Base-by-base conservation (phyloP, 2,329 filamentous ascomycete species). In the Aspergillus sp. region DNA sequence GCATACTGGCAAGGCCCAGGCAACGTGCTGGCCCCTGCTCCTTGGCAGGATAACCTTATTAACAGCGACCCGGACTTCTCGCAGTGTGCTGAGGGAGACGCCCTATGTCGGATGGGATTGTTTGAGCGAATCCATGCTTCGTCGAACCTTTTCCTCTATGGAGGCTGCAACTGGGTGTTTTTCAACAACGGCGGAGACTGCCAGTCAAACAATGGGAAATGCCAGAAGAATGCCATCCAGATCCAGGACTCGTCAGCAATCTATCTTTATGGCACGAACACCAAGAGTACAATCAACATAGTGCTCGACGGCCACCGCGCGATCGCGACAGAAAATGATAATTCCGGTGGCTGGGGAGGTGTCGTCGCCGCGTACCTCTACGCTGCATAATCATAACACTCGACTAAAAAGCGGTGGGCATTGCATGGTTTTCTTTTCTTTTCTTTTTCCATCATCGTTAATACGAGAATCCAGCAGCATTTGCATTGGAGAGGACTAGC, bases 131-230 rank as follows among this genome's bases (percentile, higher is more conserved):
- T 73, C 55, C 63, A 64, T 6, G 58, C 61, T 3, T 70, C 69
- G 1, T 70, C 68, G 0, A 64, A 73, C 17, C 51, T 78, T 1
- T 70, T 72, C 49, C 54, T 77, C n/a, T 78, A 77, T 52, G 74
- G 74, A 6, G 69, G 68, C 1, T 72, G 72, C 17, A 70, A 72
- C 56, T 78, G 75, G 75, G 67, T 66, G 4, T 78, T 78, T 58
- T 77, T 76, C 62, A 73, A 74, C 65, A 62, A 72, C 60, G 61
- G 70, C 33, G 57, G 62, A 2, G 61, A 66, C 3, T 71, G 70
- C 43, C 63, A 70, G 40, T 70, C 73, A 4, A 65, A 67, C 37
- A 63, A 68, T 33, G 73, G 73, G 9, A 66, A 70, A 35, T 77
- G 76, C 56, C 75, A 77, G 65, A 64, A 69, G 56, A 77, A 77